Conservation (phyloP, 73 alveolate species). For the Effrenium voratum region DNA sequence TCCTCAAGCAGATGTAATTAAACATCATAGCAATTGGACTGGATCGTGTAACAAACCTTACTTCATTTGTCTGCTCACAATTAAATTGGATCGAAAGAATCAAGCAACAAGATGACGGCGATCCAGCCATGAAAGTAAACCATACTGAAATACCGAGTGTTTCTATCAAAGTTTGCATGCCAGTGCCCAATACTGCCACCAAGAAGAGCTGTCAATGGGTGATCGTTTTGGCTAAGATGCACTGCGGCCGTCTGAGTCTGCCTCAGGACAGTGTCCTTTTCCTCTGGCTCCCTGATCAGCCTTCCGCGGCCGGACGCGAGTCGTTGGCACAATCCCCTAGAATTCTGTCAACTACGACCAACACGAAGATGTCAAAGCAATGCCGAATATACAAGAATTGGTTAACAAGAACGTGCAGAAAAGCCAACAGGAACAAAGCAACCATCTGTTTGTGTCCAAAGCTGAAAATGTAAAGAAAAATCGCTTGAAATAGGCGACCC, state of each 20-base stretch:
- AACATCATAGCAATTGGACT: neutral
- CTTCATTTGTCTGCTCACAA: neutral
- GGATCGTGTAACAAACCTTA: too few relatives aligned
- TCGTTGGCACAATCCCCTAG: too few relatives aligned
- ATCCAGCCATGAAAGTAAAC: neutral
- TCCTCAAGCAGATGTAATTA: neutral
- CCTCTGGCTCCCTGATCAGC: slow-evolving; percentile 48
- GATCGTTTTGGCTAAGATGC: too few relatives aligned
- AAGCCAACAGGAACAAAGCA: neutral
- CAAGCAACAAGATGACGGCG: neutral
- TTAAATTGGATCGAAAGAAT: too few relatives aligned
- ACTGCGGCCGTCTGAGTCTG: too few relatives aligned
- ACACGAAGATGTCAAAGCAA: neutral
- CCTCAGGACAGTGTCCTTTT: slow-evolving; percentile 13
- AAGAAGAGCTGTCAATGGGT: too few relatives aligned
- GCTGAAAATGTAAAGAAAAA: neutral
- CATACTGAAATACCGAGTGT: neutral
- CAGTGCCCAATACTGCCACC: too few relatives aligned
- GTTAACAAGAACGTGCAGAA: neutral
- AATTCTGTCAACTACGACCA: neutral
- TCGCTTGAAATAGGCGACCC: too few relatives aligned
- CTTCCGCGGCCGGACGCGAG: neutral
- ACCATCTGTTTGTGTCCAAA: neutral
- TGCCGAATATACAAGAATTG: neutral
- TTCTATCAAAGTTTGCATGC: neutral